Base-by-base conservation (phyloP, 768 basidiomycete species). In the Pleurotus sapidus region DNA sequence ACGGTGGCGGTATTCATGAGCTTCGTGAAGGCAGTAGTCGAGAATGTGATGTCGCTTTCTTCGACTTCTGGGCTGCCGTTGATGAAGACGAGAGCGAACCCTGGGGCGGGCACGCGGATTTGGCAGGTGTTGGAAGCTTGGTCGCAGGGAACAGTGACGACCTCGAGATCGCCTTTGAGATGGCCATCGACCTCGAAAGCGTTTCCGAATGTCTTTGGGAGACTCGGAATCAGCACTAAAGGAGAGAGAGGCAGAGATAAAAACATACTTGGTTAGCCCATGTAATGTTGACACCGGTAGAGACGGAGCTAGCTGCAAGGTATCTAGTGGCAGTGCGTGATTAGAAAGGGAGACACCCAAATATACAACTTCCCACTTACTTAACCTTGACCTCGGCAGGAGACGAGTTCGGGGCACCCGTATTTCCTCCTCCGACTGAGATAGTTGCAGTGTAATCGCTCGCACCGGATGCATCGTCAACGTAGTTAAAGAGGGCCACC, bases 21-120 rank as follows among this genome's bases (percentile, higher is more conserved):
- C 63, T 81, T 81, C 7, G 86, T 87, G 17, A 72, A 68, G 15
- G 77, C 81, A 0, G 84, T 84, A 9, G 82, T 87, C 11, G 82
- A 56, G 67, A 83, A 88, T 17, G 84, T 86, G 60, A 62, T 62
- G 11, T 65, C 24, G 65, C 67, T 4, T 69, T 64, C 49, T 67
- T 72, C 3, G 62, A 51, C 63, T 4, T 76, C 75, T 25, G 70
- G 75, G 25, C 68, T 59, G 50, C 74, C 69, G 4, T 75, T 79
- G 37, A 93, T 72, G 76, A 89, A 90, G 58, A 93, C 87, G 46
- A 93, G 75, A 1, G 89, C 89, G 59, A 88, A 85, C 42, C 82
- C 83, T 0, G 92, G 91, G 0, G 88, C 87, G 30, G 81, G 79
- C 47, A 93, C 81, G 4, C 76, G 75, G 48, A 92, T 73, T 18